phyloP scores from a whole-genome alignment of 306 rosid species.

The Purshia tridentata region DNA sequence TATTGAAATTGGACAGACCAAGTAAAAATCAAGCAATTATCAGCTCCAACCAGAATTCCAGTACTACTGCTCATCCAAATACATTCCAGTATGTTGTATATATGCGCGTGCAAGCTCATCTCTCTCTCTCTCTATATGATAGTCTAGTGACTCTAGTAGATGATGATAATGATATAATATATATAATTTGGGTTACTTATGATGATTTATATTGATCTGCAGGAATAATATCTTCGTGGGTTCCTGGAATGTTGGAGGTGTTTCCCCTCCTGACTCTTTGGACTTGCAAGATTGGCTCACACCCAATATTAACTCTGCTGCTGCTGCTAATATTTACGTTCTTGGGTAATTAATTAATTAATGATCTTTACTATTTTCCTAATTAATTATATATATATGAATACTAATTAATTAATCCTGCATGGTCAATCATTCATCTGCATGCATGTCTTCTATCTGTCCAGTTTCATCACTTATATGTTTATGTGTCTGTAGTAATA shows the following conservation, averaged over 20 bases:
- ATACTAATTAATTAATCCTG: not conserved
- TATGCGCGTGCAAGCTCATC: no score
- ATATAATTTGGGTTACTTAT: no score
- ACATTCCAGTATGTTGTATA: not conserved
- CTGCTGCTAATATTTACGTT: slow-evolving; percentile 11
- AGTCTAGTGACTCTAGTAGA: no score
- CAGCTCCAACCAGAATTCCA: not conserved
- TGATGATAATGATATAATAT: no score
- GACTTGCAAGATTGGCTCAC: slow-evolving; percentile 19
- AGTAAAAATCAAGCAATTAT: not conserved
- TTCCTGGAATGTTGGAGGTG: slow-evolving; percentile 29
- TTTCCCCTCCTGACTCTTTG: slow-evolving; percentile 19
- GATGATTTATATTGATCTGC: no score
- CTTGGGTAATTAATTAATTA: slow-evolving; percentile 12
- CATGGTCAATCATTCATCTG: not conserved
- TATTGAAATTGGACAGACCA: not conserved
- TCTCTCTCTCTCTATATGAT: no score
- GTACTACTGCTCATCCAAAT: not conserved
- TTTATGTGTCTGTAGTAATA: no score
- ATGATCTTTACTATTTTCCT: not conserved
- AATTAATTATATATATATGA: not conserved
- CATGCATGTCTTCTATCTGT: not conserved
- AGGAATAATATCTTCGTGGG: slow-evolving; percentile 12
- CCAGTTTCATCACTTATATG: no score
- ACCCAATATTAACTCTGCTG: not conserved